These are phyloP conservation scores for Stephanodiscus triporus DNA, from an alignment of 108 stramenopile species.

Conservation along the genomic window DNA sequence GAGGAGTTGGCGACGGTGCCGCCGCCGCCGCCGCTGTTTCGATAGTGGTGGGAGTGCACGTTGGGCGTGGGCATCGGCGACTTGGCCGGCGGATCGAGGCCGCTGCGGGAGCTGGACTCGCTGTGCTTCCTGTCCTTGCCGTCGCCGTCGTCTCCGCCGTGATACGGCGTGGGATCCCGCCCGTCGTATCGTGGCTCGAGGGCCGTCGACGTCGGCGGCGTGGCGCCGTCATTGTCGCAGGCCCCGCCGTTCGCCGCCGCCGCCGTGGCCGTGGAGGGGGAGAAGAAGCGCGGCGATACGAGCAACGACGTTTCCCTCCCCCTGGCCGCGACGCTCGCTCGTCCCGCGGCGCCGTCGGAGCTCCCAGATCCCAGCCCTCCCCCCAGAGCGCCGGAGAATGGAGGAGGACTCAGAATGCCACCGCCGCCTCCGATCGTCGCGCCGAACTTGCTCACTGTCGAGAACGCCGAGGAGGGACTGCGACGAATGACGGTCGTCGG, in stretches of 20 bases:
- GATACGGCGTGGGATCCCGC: conserved; percentile 46
- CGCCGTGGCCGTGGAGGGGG: not conserved
- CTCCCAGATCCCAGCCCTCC: not conserved
- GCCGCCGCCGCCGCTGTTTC: not conserved
- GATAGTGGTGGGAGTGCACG: not conserved
- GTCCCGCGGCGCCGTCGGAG: not conserved
- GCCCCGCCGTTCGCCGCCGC: not conserved
- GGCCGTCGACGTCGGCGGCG: not conserved
- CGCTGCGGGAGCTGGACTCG: conserved; percentile 21
- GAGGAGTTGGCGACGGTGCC: not conserved
- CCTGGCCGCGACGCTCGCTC: not conserved
- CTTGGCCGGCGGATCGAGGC: conserved; percentile 42
- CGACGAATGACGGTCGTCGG: conserved; percentile 3
- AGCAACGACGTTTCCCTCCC: conserved; percentile 35
- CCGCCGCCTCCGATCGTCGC: not conserved
- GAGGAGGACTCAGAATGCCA: not conserved
- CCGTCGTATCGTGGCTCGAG: not conserved
- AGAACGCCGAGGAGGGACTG: conserved; percentile 24
- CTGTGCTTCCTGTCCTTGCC: not conserved
- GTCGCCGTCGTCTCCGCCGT: conserved; percentile 4
- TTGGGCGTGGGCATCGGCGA: conserved; percentile 16
- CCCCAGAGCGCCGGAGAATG: not conserved
- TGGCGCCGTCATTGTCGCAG: not conserved
- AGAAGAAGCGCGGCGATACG: conserved; percentile 7
- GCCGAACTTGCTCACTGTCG: conserved; percentile 8